phyloP scores from a whole-genome alignment of 352 stramenopile species.

The Phytopythium aichiense region DNA sequence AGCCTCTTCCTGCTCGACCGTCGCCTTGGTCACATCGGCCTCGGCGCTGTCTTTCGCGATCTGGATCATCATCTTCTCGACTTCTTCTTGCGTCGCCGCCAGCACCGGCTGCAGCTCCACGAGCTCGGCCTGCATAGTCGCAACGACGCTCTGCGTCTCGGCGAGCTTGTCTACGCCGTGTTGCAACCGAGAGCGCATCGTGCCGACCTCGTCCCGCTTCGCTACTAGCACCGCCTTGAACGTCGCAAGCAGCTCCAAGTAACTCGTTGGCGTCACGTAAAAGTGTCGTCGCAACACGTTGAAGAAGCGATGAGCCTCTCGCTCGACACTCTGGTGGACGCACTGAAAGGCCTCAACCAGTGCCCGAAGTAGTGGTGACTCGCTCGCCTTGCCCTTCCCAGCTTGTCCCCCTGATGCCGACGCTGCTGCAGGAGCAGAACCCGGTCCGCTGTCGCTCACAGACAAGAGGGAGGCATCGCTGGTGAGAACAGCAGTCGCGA shows the following conservation, averaged over 20 bases:
- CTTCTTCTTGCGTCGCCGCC: conserved; percentile 70
- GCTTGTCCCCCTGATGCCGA: neutral
- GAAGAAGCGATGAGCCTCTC: conserved; percentile 78
- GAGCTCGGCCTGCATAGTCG: conserved; percentile 82
- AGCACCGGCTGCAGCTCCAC: conserved; percentile 81
- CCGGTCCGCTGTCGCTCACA: neutral
- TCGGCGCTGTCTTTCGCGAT: conserved; percentile 89
- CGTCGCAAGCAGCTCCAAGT: conserved; percentile 89
- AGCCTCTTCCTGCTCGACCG: conserved; percentile 86
- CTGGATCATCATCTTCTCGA: conserved; percentile 89
- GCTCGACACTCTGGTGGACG: conserved; percentile 90
- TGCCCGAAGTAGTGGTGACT: conserved; percentile 11
- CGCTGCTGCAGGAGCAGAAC: neutral
- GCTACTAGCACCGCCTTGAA: conserved; percentile 87
- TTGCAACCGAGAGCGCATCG: conserved; percentile 77
- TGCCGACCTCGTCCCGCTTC: conserved; percentile 90
- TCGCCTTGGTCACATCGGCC: conserved; percentile 83
- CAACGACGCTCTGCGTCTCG: conserved; percentile 75
- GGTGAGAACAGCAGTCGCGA: conserved; percentile 54
- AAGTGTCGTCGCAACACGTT: conserved; percentile 87
- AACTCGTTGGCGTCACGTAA: conserved; percentile 94
- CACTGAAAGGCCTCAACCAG: conserved; percentile 80
- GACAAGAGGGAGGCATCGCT: conserved; percentile 3
- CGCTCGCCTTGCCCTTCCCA: neutral
- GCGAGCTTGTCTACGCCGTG: conserved; percentile 87